Conservation (phyloP, 495 filamentous ascomycete species). For the Penicillium daleae region DNA sequence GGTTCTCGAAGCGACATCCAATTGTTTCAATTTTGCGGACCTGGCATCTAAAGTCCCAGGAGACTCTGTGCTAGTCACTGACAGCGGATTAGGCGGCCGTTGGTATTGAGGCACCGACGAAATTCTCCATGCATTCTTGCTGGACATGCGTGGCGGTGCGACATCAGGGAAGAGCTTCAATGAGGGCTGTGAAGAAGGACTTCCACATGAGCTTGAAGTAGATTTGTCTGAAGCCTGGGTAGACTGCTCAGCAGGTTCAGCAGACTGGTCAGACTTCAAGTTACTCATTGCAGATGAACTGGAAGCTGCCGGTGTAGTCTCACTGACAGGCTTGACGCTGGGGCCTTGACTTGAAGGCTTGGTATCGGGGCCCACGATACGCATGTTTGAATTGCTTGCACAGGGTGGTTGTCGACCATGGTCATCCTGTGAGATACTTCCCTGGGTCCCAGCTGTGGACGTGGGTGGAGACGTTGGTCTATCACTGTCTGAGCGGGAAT, state of each 20-base stretch:
- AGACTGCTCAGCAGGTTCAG: background rate
- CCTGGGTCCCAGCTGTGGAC: slow-evolving; percentile 14
- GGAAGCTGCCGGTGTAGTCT: background rate
- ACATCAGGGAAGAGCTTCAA: slow-evolving; percentile 48
- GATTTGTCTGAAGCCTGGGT: slow-evolving; percentile 8
- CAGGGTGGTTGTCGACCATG: slow-evolving; percentile 15
- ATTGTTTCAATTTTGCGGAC: slow-evolving; percentile 6
- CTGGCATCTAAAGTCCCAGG: background rate
- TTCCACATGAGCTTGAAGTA: slow-evolving; percentile 15
- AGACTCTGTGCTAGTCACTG: slow-evolving; percentile 1
- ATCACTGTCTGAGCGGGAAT: background rate
- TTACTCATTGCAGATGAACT: slow-evolving; percentile 8
- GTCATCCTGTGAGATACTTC: slow-evolving; percentile 11
- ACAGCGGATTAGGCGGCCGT: slow-evolving; percentile 15
- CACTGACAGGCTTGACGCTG: background rate
- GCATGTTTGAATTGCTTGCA: slow-evolving; percentile 14
- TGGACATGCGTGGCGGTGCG: slow-evolving; percentile 39
- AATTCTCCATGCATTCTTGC: slow-evolving; percentile 35
- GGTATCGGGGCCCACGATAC: background rate
- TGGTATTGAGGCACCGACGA: slow-evolving; percentile 29
- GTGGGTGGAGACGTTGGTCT: slow-evolving; percentile 10
- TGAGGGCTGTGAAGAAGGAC: slow-evolving; percentile 24
- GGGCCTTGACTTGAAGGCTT: background rate
- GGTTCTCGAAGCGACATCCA: background rate
- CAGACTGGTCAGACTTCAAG: slow-evolving; percentile 8